Evolutionary conservation across 306 rosid genomes (phyloP).

Genomic region (Prunus dulcis): DNA sequence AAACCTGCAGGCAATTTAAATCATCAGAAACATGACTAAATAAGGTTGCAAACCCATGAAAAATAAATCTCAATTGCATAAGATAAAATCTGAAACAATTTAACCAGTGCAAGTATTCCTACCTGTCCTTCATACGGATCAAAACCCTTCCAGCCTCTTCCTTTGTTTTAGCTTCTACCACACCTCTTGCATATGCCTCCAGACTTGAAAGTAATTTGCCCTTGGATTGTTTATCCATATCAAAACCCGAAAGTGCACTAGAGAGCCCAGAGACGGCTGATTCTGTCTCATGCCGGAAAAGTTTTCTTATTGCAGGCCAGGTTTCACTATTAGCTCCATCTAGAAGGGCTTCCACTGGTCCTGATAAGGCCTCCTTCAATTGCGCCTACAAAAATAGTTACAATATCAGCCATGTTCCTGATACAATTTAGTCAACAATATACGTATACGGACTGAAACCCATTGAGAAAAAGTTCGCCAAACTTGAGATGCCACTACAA

Average conservation of each 20-base stretch:
- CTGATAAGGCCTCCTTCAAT: constrained; percentile 72
- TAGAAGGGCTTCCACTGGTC: constrained; percentile 81
- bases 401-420: constrained; percentile 31
- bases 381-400: constrained; percentile 55
- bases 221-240: constrained; percentile 63
- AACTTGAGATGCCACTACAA: not conserved
- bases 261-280: constrained; percentile 68
- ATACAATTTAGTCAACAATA: constrained; percentile 11
- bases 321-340: constrained; percentile 90
- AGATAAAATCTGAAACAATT: constrained; percentile 2
- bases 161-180: constrained; percentile 81
- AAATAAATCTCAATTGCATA: constrained; percentile 29
- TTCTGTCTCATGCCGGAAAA: constrained; percentile 71
- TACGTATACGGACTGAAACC: constrained; percentile 10
- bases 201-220: constrained; percentile 47
- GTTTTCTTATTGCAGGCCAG: constrained; percentile 81
- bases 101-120: constrained; percentile 23
- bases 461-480: constrained; percentile 8
- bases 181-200: constrained; percentile 61
- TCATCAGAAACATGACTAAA: constrained; percentile 69
- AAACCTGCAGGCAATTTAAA: constrained; percentile 60
- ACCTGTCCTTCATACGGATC: constrained; percentile 96
- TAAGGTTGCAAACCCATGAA: constrained; percentile 65
- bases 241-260: constrained; percentile 67
- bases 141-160: constrained; percentile 97